Conservation (phyloP, 139 green algal species). For the Parachlorella kessleri region DNA sequence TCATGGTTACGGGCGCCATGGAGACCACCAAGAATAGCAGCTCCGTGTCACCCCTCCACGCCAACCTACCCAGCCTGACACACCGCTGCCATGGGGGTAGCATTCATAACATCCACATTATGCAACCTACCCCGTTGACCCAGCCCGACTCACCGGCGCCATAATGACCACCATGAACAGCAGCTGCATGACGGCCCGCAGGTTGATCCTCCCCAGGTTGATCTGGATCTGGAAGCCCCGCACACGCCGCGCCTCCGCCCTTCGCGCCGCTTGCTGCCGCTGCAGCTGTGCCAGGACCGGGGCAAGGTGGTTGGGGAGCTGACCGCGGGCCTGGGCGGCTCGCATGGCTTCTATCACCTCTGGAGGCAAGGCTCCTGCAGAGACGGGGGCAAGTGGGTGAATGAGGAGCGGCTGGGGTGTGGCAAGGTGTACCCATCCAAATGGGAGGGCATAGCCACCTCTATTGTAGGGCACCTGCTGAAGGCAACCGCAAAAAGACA, state of each 20-base stretch:
- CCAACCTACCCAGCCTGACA: neutral
- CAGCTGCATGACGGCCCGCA: conserved; percentile 69
- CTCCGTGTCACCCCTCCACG: neutral
- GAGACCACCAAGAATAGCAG: too few species aligned
- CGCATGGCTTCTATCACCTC: neutral
- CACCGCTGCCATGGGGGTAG: neutral
- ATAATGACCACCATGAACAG: conserved; percentile 66
- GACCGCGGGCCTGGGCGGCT: neutral
- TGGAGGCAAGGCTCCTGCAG: neutral
- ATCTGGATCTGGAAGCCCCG: conserved; percentile 53
- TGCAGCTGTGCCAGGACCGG: conserved; percentile 21
- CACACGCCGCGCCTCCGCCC: neutral
- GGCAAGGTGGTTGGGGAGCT: conserved; percentile 5
- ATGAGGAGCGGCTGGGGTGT: too few species aligned
- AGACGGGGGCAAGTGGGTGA: too few species aligned
- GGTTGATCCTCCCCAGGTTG: conserved; percentile 48
- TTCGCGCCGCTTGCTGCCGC: conserved; percentile 3
- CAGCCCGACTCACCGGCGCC: conserved; percentile 66
- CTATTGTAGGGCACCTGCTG: too few species aligned
- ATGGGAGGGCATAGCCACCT: too few species aligned
- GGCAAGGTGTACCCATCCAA: too few species aligned
- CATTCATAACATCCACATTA: neutral
- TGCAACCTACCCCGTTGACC: too few species aligned
- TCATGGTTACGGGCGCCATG: neutral
- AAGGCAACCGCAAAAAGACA: too few species aligned